Evolutionary conservation across 2,329 filamentous ascomycete genomes (phyloP), one percentile per base, ranked within the genome.

Genomic region (Onygenales sp.): DNA sequence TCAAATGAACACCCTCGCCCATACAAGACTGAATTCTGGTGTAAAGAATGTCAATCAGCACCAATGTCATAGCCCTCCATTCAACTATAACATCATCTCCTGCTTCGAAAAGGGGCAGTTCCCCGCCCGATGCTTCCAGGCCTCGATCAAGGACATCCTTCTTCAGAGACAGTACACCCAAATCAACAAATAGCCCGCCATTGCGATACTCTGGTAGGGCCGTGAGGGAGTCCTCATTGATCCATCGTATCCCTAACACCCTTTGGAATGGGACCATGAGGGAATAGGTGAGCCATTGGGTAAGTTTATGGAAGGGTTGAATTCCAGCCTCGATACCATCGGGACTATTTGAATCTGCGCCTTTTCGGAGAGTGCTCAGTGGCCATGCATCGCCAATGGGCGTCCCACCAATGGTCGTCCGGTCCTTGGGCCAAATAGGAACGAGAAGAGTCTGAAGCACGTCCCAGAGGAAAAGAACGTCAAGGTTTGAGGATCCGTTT

Each of bases 221-320:
- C 0, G 85, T 88, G 7, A 85, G 74, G 0, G 83, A 74, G 17
- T 79, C 71, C 2, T 72, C 67, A 39, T 80, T 80, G 7, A 67
- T 71, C 67, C 80, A 81, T 10, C 74, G 68, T 11, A 77, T 71
- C 1, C 72, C 72, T 8, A 84, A 68, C 1, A 82, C 65, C 2
- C 74, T 73, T 47, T 76, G 72, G 60, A 84, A 82, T 0, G 80
- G 79, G 3, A 87, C 83, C 71, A 85, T 87, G 6, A 88, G 72
- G 0, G 84, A 87, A 66, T 88, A 88, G 1, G 79, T 80, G 5
- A 88, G 76, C 85, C 85, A 88, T 63, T 88, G 85, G 0, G 85
- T 87, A 7, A 87, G 74, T 58, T 82, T 82, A 62, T 83, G 80
- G 61, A 80, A 79, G 0, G 77, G 77, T 4, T 77, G 73, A 10